Percentiles rank a stretch among this genome's conserved stretches.
These are phyloP conservation scores for Leishmania tarentolae DNA, from an alignment of 208 protist genomes.

Conservation along the genomic window DNA sequence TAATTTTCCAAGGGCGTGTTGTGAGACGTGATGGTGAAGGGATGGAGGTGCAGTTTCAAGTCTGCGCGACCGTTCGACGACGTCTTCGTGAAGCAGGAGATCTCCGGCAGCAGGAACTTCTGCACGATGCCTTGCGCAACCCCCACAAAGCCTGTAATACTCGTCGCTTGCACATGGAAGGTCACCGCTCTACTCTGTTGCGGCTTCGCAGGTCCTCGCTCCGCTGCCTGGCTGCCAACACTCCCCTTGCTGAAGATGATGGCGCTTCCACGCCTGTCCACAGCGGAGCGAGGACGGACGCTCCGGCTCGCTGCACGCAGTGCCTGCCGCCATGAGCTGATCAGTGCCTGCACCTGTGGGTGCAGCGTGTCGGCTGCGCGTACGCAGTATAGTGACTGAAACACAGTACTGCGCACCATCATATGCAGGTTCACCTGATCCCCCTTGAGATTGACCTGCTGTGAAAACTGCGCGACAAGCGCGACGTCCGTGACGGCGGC, in stretches of 20 bases:
- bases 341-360: conserved; percentile 71
- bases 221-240: background rate
- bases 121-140: conserved; percentile 63
- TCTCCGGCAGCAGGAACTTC: conserved; percentile 59
- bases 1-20: conserved; percentile 43
- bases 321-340: conserved; percentile 58
- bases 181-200: conserved; percentile 31
- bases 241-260: background rate
- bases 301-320: conserved; percentile 17
- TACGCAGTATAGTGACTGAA: conserved; percentile 60
- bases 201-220: background rate
- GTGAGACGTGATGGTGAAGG: conserved; percentile 63
- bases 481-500: conserved; percentile 34
- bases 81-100: conserved; percentile 58
- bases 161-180: conserved; percentile 56
- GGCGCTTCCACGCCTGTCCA: background rate
- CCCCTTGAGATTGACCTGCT: conserved; percentile 47
- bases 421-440: conserved; percentile 70
- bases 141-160: conserved; percentile 48
- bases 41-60: conserved; percentile 76
- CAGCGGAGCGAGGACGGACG: conserved; percentile 10
- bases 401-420: conserved; percentile 43
- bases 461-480: conserved; percentile 45
- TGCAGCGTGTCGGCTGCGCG: conserved; percentile 62
- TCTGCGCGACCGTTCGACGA: conserved; percentile 65